Conservation (phyloP, 2,329 filamentous ascomycete species). For the Penicillium sp. region DNA sequence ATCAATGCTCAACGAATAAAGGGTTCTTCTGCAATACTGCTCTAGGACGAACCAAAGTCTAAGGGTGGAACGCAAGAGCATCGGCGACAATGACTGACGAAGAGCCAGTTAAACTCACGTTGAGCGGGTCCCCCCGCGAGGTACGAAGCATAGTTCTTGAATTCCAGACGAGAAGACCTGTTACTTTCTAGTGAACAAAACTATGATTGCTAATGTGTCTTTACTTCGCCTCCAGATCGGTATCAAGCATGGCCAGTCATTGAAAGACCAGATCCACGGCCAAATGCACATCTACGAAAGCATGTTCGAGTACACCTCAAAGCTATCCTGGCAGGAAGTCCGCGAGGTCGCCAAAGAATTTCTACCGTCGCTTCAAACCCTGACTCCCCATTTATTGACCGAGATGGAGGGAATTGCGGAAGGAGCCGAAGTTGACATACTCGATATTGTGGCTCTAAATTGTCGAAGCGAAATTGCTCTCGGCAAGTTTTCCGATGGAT, state of each 20-base stretch:
- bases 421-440: constrained; percentile 52
- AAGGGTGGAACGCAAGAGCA: not conserved
- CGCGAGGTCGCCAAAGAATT: constrained; percentile 53
- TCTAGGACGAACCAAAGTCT: not conserved
- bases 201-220: not conserved
- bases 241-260: constrained; percentile 49
- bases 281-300: constrained; percentile 53
- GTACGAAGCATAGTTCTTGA: constrained; percentile 20
- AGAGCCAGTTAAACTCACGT: constrained; percentile 29
- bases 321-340: constrained; percentile 52
- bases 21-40: not conserved
- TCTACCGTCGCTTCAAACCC: constrained; percentile 46
- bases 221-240: constrained; percentile 48
- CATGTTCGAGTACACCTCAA: constrained; percentile 54
- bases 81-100: constrained; percentile 51
- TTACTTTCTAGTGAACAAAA: not conserved
- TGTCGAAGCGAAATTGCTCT: constrained; percentile 64
- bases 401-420: constrained; percentile 59
- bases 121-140: constrained; percentile 34
- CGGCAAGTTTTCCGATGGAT: constrained; percentile 61
- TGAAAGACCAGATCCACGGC: constrained; percentile 46
- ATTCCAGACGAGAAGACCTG: not conserved
- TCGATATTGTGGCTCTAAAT: constrained; percentile 61
- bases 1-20: too few species aligned
- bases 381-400: constrained; percentile 44